Base-by-base conservation (phyloP, 2,329 filamentous ascomycete genomes). In the Hypomyces rosellus region DNA sequence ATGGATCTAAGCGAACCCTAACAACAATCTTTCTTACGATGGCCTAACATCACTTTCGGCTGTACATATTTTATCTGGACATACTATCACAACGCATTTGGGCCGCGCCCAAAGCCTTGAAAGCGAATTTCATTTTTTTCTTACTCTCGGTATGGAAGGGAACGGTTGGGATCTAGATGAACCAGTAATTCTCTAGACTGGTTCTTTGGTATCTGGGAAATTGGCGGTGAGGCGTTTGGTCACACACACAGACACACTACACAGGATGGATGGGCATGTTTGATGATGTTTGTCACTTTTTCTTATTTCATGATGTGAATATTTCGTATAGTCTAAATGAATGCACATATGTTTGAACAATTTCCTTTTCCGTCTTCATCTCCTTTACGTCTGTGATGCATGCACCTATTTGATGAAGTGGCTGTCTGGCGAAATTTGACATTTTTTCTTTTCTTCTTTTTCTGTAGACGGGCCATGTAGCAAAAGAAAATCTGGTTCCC, bases 1-100 rank as follows among this genome's bases (percentile, higher is more conserved):
- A 48, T 81, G 78, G 78, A 81, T 81, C 55, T 81, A 59, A 58
- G 43, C 44, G 15, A 9, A 5, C 34, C 18, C 33, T 34, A 11
- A 16, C n/a, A 44, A 46, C 33, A 48, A 18, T 34, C 34, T 37
- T n/a, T 45, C 42, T 16, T 34, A 30, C 25, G 9, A 34, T 34
- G 33, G 34, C 38, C 16, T 44, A 42, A 34, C 39, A 47, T 51
- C 42, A 22, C 47, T 56, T 48, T 33, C 59, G 55, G 59, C 56
- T 63, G 63, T 66, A 65, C 52, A 68, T 68, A 66, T 54, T 63
- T 60, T 54, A 55, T 30, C 16, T 53, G 55, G 51, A 57, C 55
- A 55, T 59, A 54, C 61, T 55, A 61, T 50, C 58, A 61, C 58
- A 56, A 54, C 52, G 53, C 41, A 44, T 18, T 25, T 25, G 41